phyloP scores from a whole-genome alignment of 177 flowering plant genomes.

The Telopea speciosissima region DNA sequence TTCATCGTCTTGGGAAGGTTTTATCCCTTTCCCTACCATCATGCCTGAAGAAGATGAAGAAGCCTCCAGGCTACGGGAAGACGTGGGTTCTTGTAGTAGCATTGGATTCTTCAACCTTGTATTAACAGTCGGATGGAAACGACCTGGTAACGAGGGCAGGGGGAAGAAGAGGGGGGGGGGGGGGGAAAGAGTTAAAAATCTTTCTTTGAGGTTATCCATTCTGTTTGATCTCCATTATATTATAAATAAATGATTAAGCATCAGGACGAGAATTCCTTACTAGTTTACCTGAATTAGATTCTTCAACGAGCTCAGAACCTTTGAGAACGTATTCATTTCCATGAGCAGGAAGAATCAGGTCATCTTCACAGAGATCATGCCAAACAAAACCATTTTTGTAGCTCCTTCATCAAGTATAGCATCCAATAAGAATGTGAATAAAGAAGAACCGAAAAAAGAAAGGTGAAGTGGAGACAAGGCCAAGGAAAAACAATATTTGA shows the following conservation, averaged over 20 bases:
- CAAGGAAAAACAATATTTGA: background rate
- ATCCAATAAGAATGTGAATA: slow-evolving; percentile 1
- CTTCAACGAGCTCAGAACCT: slow-evolving; percentile 91
- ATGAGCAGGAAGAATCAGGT: slow-evolving; percentile 73
- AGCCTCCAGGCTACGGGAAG: slow-evolving; percentile 60
- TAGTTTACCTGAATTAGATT: slow-evolving; percentile 52
- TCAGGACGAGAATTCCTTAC: background rate
- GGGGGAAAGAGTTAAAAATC: background rate
- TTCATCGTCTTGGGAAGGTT: slow-evolving; percentile 59
- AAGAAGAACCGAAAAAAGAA: background rate
- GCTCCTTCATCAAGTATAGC: slow-evolving; percentile 42
- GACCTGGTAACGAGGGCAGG: slow-evolving; percentile 31
- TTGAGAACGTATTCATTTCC: slow-evolving; percentile 91
- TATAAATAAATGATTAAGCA: no score
- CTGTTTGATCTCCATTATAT: background rate
- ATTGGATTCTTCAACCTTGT: slow-evolving; percentile 38
- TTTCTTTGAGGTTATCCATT: background rate
- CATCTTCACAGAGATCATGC: slow-evolving; percentile 89
- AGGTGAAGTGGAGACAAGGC: background rate
- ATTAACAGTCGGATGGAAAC: slow-evolving; percentile 32
- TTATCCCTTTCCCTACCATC: slow-evolving; percentile 46
- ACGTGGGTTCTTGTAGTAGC: slow-evolving; percentile 47
- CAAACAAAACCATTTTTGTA: slow-evolving; percentile 94
- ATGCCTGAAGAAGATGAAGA: slow-evolving; percentile 62
- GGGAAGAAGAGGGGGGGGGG: slow-evolving; percentile 8